Conservation (phyloP, 257 asterid genomes). For the Nicotiana undulata region DNA sequence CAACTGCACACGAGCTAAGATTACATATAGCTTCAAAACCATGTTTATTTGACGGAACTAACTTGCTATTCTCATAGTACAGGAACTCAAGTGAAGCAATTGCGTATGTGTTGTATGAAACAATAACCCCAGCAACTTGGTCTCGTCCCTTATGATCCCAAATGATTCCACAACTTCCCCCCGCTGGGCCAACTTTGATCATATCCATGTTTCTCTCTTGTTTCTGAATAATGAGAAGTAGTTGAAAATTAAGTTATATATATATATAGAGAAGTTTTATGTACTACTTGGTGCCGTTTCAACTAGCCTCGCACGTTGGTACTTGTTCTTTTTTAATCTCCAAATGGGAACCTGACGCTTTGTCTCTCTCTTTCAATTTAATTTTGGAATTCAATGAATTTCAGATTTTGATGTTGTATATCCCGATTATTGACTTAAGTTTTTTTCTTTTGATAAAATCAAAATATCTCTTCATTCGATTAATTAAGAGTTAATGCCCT, state of each 20-base stretch:
- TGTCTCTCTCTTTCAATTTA: neutral
- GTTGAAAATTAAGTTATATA: neutral
- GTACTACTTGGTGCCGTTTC: neutral
- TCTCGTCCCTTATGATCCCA: conserved; percentile 3
- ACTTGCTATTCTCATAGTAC: conserved; percentile 22
- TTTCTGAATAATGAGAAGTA: neutral
- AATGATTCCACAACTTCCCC: rapidly evolving
- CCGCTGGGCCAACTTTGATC: neutral
- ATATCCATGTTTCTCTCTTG: neutral
- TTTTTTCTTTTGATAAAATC: no score
- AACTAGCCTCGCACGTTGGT: neutral
- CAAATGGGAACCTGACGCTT: no score
- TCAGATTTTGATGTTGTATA: neutral
- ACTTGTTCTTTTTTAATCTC: no score
- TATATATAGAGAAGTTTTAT: no score
- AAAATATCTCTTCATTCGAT: no score
- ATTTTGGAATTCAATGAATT: neutral
- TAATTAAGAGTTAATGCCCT: no score
- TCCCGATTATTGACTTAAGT: neutral
- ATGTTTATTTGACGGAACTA: conserved; percentile 17
- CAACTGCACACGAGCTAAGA: neutral
- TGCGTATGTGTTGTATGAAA: neutral
- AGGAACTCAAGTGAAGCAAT: conserved; percentile 24
- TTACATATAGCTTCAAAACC: neutral
- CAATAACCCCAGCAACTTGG: neutral